phyloP scores from a whole-genome alignment of 1,139 yeast genomes.

The Diutina neorugosa region DNA sequence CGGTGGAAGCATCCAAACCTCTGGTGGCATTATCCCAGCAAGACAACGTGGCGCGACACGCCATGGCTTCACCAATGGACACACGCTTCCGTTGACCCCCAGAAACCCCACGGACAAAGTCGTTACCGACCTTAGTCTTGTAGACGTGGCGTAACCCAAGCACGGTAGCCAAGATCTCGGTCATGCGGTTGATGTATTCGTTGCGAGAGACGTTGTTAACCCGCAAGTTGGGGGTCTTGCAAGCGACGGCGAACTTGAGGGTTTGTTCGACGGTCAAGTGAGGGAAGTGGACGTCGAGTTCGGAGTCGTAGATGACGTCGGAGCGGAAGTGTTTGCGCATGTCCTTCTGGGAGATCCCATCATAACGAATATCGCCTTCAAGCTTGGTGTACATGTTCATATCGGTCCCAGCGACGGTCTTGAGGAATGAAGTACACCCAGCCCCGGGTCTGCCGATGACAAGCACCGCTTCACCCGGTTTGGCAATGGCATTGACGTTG shows the following conservation, averaged over 20 bases:
- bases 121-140: constrained; percentile 48
- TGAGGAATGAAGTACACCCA: constrained; percentile 3
- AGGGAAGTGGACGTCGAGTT: constrained; percentile 4
- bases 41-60: constrained; percentile 44
- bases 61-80: constrained; percentile 50
- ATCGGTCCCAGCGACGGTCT: constrained; percentile 2
- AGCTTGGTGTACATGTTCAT: not conserved
- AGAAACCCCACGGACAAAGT: constrained; percentile 49
- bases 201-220: constrained; percentile 35
- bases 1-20: constrained; percentile 69
- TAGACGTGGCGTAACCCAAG: constrained; percentile 48
- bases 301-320: constrained; percentile 1
- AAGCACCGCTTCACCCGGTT: constrained; percentile 3
- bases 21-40: constrained; percentile 78
- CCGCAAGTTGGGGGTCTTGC: constrained; percentile 18
- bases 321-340: not conserved
- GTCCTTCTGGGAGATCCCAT: not conserved
- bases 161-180: constrained; percentile 38
- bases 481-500: constrained; percentile 19
- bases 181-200: constrained; percentile 34
- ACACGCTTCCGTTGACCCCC: constrained; percentile 60
- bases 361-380: constrained; percentile 3
- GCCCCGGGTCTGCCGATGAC: constrained; percentile 4
- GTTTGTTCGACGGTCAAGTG: constrained; percentile 4
- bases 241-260: constrained; percentile 1